Conservation (phyloP, 441 rosid genomes). For the Erodium trifolium region DNA sequence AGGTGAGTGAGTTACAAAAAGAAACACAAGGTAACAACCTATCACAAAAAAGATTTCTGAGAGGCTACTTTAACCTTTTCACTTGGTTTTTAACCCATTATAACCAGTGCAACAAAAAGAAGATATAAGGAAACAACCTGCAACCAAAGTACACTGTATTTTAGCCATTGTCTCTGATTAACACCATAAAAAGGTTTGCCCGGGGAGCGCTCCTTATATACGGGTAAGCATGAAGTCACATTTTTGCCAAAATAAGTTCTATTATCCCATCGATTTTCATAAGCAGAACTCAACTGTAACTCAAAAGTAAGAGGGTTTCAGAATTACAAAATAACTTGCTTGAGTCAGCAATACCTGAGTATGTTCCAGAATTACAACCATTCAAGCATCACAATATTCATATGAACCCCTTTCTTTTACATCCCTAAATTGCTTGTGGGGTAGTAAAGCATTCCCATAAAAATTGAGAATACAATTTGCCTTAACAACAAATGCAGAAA, state of each 20-base stretch:
- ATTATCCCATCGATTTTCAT: background rate
- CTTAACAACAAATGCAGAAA: background rate
- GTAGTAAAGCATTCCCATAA: background rate
- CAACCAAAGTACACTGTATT: too few relatives aligned
- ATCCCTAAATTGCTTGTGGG: background rate
- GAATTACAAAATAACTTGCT: background rate
- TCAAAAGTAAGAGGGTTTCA: background rate
- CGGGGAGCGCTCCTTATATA: too few relatives aligned
- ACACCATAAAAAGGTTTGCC: too few relatives aligned
- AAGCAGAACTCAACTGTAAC: background rate
- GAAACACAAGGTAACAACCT: too few relatives aligned
- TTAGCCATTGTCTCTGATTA: too few relatives aligned
- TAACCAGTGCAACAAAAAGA: too few relatives aligned
- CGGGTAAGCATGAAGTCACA: too few relatives aligned
- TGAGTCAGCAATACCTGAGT: background rate
- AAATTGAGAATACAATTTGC: conserved; percentile 13
- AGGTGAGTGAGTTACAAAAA: too few relatives aligned
- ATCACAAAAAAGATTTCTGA: too few relatives aligned
- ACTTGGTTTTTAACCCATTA: too few relatives aligned
- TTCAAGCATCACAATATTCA: background rate
- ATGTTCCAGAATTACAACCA: conserved; percentile 6
- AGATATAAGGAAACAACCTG: too few relatives aligned
- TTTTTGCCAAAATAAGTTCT: background rate
- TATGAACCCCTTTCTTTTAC: background rate
- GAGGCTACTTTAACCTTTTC: too few relatives aligned